Evolutionary conservation across 1,284 basidiomycete species (phyloP), one percentile per base, ranked within the genome.

Genomic region (Boletellus deceptivus): DNA sequence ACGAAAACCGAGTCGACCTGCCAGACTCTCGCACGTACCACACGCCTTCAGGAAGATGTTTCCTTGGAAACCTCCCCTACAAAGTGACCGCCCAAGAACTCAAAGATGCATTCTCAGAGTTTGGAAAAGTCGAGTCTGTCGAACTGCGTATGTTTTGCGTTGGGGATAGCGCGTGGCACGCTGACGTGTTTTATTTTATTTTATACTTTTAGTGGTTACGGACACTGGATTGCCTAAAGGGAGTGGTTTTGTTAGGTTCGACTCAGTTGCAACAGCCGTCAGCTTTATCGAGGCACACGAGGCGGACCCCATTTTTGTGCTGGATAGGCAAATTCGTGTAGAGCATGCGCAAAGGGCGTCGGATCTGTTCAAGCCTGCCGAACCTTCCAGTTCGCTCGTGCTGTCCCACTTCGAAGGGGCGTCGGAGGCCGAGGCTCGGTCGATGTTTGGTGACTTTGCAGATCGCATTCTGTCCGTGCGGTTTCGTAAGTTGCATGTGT

Each of bases 61-160:
- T 65, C 46, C 48, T 80, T 40, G 76, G 72, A 2, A 78, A 78
- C 50, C 31, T 82, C 18, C 73, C 80, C 4, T 79, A 67, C 60
- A 64, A 60, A 6, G 59, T 65, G 18, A 69, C 70, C 0, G 70
- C 73, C 35, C 64, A 62, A 9, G 71, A 78, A 24, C 43, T 81
- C 11, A 53, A 61, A 11, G 62, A 69, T 0, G 56, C 66, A 7
- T 72, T 79, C 49, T 54, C 56, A 9, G 55, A 62, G 10, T 76
- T 70, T 58, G 78, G 77, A 9, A 58, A 46, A 57, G 17, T 63
- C 72, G 35, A 47, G 54, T 43, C 54, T 29, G 55, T 77, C 38
- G 63, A 60, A 38, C 43, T 76, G 72, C 42, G 76, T 75, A 35
- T 13, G 56, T 56, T 47, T 48, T 41, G 3, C 42, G 25, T 41